Conservation (phyloP, 2,329 filamentous ascomycete species). For the Basipetospora chlamydospora region DNA sequence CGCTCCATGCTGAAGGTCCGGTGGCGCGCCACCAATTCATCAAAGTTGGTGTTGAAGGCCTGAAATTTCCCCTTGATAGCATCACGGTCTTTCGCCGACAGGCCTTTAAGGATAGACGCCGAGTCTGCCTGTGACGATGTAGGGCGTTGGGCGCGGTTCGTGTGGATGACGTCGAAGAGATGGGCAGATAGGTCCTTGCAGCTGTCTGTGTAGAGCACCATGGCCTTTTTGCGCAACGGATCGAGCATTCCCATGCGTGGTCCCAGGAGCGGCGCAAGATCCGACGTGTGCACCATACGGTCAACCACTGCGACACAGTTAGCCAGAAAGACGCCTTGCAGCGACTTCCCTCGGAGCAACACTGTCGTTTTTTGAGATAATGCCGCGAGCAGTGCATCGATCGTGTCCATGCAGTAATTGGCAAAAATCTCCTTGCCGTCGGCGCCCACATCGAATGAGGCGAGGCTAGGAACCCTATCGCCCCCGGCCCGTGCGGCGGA, state of each 20-base stretch:
- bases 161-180: constrained; percentile 85
- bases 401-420: constrained; percentile 78
- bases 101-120: constrained; percentile 64
- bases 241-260: constrained; percentile 55
- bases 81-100: constrained; percentile 86
- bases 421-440: constrained; percentile 80
- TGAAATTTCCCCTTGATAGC: constrained; percentile 93
- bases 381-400: constrained; percentile 63
- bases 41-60: constrained; percentile 79
- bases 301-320: constrained; percentile 79
- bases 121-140: constrained; percentile 67
- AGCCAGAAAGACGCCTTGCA: constrained; percentile 77
- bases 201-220: constrained; percentile 64
- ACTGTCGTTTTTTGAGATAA: constrained; percentile 61
- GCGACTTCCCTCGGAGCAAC: constrained; percentile 61
- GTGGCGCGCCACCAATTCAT: constrained; percentile 73
- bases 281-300: constrained; percentile 68
- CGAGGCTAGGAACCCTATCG: constrained; percentile 49
- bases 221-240: constrained; percentile 75
- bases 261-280: constrained; percentile 58
- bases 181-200: constrained; percentile 80
- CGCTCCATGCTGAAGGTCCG: constrained; percentile 79
- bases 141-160: constrained; percentile 59
- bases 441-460: constrained; percentile 74
- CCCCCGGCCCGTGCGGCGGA: constrained; percentile 17